These are phyloP conservation scores for Ascochyta pisi DNA, from an alignment of 2,329 filamentous ascomycete species.

Conservation along the genomic window DNA sequence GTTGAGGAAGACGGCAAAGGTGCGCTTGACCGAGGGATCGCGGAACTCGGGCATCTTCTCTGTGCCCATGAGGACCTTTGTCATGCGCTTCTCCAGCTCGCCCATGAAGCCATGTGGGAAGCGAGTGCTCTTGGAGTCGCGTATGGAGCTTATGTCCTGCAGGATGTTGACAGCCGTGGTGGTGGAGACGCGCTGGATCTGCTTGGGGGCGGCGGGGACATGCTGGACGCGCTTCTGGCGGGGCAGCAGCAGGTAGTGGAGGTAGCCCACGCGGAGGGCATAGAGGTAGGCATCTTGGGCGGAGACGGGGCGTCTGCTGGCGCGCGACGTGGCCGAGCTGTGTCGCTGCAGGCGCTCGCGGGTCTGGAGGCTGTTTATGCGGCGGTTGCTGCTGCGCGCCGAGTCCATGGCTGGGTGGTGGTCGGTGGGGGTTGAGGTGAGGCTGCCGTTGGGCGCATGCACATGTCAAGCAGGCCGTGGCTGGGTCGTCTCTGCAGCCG, in stretches of 20 bases:
- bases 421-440: neutral
- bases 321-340: slow-evolving; percentile 36
- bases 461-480: slow-evolving; percentile 32
- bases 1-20: slow-evolving; percentile 93
- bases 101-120: slow-evolving; percentile 75
- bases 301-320: slow-evolving; percentile 48
- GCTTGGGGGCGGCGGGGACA: slow-evolving; percentile 66
- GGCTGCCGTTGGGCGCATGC: slow-evolving; percentile 38
- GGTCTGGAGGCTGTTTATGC: slow-evolving; percentile 53
- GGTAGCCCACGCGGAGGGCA: slow-evolving; percentile 87
- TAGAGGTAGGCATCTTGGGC: slow-evolving; percentile 88
- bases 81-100: slow-evolving; percentile 78
- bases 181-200: slow-evolving; percentile 72
- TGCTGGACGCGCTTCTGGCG: slow-evolving; percentile 89
- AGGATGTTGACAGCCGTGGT: slow-evolving; percentile 78
- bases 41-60: slow-evolving; percentile 88
- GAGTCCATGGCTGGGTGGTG: slow-evolving; percentile 36
- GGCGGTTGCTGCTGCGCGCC: slow-evolving; percentile 44
- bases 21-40: slow-evolving; percentile 88
- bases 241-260: slow-evolving; percentile 91
- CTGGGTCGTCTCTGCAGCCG: too few species aligned
- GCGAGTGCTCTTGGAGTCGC: slow-evolving; percentile 72
- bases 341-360: slow-evolving; percentile 51
- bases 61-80: slow-evolving; percentile 78
- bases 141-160: slow-evolving; percentile 78